Base-by-base conservation (phyloP, 257 asterid species). In the Ligustrum vulgare region DNA sequence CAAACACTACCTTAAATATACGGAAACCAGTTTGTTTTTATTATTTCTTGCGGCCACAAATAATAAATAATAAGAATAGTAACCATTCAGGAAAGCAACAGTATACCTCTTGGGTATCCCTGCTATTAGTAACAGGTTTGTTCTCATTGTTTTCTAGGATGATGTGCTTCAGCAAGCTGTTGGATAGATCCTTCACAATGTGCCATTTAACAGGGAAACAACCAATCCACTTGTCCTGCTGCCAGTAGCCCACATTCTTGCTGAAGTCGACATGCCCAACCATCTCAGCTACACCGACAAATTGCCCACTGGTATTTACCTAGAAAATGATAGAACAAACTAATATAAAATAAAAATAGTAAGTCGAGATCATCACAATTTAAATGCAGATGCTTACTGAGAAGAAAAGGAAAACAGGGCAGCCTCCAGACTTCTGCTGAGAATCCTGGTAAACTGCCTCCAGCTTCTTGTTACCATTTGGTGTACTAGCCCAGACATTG, bases 281-380 rank as follows among this genome's bases (percentile, higher is more conserved):
- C 90, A 86, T 86, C 82, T 86, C 88, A 7, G 86, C 88, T n/a
- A 83, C 83, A 77, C 88, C 90, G 63, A 84, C 78, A 75, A 86
- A 86, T 70, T 86, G 88, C 9, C 88, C 86, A 47, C 86, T 83
- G 32, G 79, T 77, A 80, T 86, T 83, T 18, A 84, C 90, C 86
- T 83, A 76, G 49, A 72, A 54, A 71, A 69, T 8, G 47, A 18
- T 10, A 2, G 1, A 37, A 54, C 25, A 47, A 35, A 56, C 23
- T 45, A 32, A 71, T 35, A 39, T 1, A 68, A 25, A 18, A 10
- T 6, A 45, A 8, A 3, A 78, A 23, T 28, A 54, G 28, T 15
- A 28, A 34, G 20, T 60, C 16, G 16, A 13, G 45, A 54, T 49
- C 9, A 4, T 51, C 36, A 41, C 73, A 69, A 69, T 31, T 18